phyloP scores from a whole-genome alignment of 2,329 filamentous ascomycete species.

The Exophiala phaeomuriformis region DNA sequence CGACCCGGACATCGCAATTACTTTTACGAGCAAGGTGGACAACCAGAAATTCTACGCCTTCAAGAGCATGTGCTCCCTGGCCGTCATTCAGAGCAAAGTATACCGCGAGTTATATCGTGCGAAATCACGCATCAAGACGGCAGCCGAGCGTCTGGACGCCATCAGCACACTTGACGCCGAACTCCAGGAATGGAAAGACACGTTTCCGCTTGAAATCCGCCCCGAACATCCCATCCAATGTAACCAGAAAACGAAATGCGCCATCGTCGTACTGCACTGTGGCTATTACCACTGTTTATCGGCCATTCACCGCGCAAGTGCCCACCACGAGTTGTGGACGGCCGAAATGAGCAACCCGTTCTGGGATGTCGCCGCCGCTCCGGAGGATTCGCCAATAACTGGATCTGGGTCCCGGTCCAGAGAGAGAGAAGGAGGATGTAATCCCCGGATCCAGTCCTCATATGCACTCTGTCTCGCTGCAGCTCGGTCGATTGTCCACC shows the following conservation, averaged over 20 bases:
- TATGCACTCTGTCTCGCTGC: slow-evolving; percentile 9
- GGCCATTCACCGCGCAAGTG: slow-evolving; percentile 10
- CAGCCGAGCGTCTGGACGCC: slow-evolving; percentile 6
- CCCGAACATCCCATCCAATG: slow-evolving; percentile 10
- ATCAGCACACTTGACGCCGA: slow-evolving; percentile 14
- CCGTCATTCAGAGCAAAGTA: slow-evolving; percentile 7
- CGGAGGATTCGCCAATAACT: no score
- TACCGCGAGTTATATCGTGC: slow-evolving; percentile 9
- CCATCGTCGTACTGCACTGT: slow-evolving; percentile 10
- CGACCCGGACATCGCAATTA: slow-evolving; percentile 3
- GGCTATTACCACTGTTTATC: slow-evolving; percentile 12
- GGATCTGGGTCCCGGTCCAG: no score
- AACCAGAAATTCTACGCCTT: slow-evolving; percentile 10
- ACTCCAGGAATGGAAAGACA: slow-evolving; percentile 17
- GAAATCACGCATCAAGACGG: slow-evolving; percentile 4
- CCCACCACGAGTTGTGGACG: slow-evolving; percentile 13
- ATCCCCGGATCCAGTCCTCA: background rate
- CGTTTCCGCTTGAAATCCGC: slow-evolving; percentile 5
- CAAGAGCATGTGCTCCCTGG: slow-evolving; percentile 6
- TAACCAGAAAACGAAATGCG: background rate
- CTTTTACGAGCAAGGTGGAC: background rate
- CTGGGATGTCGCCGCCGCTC: no score
- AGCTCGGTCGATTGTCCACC: slow-evolving; percentile 8
- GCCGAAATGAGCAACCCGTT: background rate
- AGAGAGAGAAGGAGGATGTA: background rate